A percentile compares a stretch with the other conserved stretches of the same genome.
Conservation (phyloP, 495 filamentous ascomycete species). For the Apodospora peruviana region DNA sequence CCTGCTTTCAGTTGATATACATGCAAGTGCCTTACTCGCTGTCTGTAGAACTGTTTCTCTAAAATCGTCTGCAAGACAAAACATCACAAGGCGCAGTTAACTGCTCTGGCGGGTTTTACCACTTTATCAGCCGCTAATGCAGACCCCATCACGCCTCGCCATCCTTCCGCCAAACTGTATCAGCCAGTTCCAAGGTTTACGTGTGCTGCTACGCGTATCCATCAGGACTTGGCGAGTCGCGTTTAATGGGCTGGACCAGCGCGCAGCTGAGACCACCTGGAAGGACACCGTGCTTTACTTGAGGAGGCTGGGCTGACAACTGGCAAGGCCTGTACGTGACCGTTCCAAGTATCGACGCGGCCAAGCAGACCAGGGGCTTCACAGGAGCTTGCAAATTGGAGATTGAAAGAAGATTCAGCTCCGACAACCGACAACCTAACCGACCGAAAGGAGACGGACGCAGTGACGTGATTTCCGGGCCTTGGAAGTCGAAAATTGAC, state of each 20-base stretch:
- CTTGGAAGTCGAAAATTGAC: not conserved
- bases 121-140: slow-evolving; percentile 26
- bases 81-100: too few species aligned
- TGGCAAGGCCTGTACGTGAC: not conserved
- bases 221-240: slow-evolving; percentile 24
- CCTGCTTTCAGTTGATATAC: too few species aligned
- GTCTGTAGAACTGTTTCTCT: too few species aligned
- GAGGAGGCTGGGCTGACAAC: slow-evolving; percentile 11
- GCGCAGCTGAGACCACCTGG: slow-evolving; percentile 5
- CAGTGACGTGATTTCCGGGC: not conserved
- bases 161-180: slow-evolving; percentile 8
- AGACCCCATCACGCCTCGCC: slow-evolving; percentile 18
- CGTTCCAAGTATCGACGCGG: not conserved
- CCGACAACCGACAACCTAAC: not conserved
- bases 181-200: slow-evolving; percentile 21
- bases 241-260: slow-evolving; percentile 24
- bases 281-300: not conserved
- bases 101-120: not conserved
- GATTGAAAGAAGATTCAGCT: not conserved
- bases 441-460: not conserved
- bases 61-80: too few species aligned
- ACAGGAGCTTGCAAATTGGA: not conserved
- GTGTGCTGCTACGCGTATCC: slow-evolving; percentile 23
- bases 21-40: too few species aligned
- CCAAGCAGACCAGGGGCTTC: not conserved